A percentile compares a stretch with the other conserved stretches of the same genome.
These are phyloP conservation scores for Cicer yamashitae DNA, from an alignment of 306 rosid genomes.

Conservation along the genomic window DNA sequence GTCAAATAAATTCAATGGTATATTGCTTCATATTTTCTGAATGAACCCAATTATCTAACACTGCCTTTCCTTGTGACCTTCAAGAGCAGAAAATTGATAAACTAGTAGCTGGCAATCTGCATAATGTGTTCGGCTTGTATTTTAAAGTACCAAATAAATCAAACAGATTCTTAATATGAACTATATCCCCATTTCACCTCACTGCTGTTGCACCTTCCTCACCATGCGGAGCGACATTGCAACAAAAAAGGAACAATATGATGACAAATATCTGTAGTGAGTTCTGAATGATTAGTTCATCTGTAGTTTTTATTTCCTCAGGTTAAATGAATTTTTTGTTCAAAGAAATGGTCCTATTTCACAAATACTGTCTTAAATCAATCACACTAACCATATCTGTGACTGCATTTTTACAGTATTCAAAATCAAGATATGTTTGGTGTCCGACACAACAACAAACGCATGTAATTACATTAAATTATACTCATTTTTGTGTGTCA, in stretches of 20 bases:
- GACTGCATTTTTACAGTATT: too few relatives aligned
- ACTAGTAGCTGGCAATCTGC: not conserved
- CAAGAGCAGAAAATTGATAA: not conserved
- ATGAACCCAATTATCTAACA: not conserved
- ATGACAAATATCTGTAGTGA: not conserved
- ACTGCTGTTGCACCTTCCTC: not conserved
- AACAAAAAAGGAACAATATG: constrained; percentile 20
- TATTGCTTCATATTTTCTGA: constrained; percentile 7
- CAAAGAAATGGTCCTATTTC: too few relatives aligned
- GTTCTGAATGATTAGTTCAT: too few relatives aligned
- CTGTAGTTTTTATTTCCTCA: not conserved
- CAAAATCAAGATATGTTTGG: too few relatives aligned
- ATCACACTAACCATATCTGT: too few relatives aligned
- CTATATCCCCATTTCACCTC: not conserved
- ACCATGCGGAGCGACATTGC: too few relatives aligned
- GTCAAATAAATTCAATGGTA: not conserved
- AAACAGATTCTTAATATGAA: constrained; percentile 13
- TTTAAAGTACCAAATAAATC: not conserved
- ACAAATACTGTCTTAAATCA: too few relatives aligned
- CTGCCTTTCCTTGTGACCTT: not conserved
- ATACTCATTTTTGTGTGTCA: too few relatives aligned
- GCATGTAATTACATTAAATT: too few relatives aligned
- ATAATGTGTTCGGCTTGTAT: constrained; percentile 15
- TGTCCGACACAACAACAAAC: too few relatives aligned
- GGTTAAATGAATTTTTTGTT: not conserved